Conservation (phyloP, 148 eudicot species). For the Heliamphora exappendiculata region DNA sequence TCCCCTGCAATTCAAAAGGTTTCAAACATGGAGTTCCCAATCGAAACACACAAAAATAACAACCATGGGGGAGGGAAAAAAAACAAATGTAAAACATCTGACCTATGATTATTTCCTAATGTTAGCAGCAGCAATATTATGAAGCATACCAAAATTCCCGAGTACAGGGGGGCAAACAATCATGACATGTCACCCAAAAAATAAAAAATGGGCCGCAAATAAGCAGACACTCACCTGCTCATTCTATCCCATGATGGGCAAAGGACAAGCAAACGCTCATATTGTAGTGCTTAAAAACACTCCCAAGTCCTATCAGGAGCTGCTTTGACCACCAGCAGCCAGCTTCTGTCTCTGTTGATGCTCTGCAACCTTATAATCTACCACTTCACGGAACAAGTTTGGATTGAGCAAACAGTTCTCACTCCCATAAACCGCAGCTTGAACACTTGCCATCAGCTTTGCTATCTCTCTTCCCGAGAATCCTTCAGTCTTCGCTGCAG, state of each 20-base stretch:
- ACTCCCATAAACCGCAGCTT: conserved; percentile 96
- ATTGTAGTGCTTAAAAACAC: not conserved
- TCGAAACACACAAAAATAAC: no score
- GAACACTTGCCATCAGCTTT: conserved; percentile 95
- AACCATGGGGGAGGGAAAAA: not conserved
- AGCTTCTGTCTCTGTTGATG: conserved; percentile 85
- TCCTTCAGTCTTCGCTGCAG: conserved; percentile 81
- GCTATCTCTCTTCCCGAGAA: conserved; percentile 98
- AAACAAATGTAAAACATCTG: not conserved
- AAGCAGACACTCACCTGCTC: conserved; percentile 7
- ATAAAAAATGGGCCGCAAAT: not conserved
- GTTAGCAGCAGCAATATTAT: not conserved
- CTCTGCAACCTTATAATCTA: conserved; percentile 95
- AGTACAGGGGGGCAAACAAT: conserved; percentile 14
- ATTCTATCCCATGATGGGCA: not conserved
- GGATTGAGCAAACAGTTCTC: conserved; percentile 75
- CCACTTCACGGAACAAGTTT: conserved; percentile 77
- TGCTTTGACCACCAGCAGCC: conserved; percentile 35
- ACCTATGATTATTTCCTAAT: not conserved
- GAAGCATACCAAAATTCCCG: conserved; percentile 16
- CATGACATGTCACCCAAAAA: conserved; percentile 8
- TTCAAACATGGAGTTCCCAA: no score
- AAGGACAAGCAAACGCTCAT: not conserved
- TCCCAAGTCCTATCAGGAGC: conserved; percentile 8
- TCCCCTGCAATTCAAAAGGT: no score